Evolutionary conservation across 106 monocot genomes (phyloP), one percentile per base, ranked within the genome.

Genomic region (Acorus calamus): DNA sequence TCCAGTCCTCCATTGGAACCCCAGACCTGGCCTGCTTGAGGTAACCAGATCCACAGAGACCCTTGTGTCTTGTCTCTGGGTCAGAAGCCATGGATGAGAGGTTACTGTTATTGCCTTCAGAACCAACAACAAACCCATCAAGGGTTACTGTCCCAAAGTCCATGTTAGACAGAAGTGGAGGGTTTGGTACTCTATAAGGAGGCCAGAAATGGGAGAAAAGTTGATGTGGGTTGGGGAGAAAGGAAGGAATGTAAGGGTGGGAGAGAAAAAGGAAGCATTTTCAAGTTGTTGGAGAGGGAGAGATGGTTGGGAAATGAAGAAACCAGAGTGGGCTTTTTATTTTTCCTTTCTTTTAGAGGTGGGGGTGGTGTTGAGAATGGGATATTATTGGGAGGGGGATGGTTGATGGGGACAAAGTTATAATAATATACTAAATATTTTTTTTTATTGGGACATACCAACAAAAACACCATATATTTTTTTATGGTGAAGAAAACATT

Each of bases 11-110:
- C 59, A 74, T 67, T 5, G 43, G 8, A 9, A 50, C 78, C 61
- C 61, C 54, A 44, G 64, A 9, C 66, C 78, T 73, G 48, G 65
- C 78, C 60, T 73, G 81, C 67, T 80, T 81, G 59, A 73, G 53
- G 56, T 48, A 65, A 8, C 63, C 64, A 76, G 68, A 64, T 47
- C 78, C 53, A 57, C 62, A 74, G 5, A 78, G 11, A 52, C 69
- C 79, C 7, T 14, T 75, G 74, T 81, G 80, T 52, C 44, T 75
- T 14, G 55, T 14, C 52, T 67, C 80, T 55, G 50, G 7, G 11
- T 75, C 72, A 4, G 74, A 71, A 12, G 56, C 5, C 43, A 70
- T 42, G 11, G 49, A 9, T 45, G 74, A 63, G n/a, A 74, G 66
- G 45, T 61, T 69, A 13, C 8, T n/a, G 47, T 42, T 14, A 60